These are phyloP conservation scores for Mycogone perniciosa DNA, from an alignment of 2,329 filamentous ascomycete species.

Conservation along the genomic window DNA sequence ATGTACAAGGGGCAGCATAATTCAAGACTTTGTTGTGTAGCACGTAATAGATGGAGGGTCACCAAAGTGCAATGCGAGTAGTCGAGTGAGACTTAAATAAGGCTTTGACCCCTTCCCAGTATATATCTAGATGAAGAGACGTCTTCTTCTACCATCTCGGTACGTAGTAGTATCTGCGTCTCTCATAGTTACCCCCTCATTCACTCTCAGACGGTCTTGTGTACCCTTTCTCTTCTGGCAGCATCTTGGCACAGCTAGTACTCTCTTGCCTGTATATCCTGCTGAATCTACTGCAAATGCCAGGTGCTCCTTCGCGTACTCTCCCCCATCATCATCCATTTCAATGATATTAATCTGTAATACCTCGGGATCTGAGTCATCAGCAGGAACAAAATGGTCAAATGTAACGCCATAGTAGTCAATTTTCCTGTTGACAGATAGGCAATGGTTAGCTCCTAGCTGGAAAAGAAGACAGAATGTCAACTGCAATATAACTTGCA, in stretches of 20 bases:
- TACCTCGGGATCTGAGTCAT: slow-evolving; percentile 33
- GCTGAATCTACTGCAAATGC: slow-evolving; percentile 29
- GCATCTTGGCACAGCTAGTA: slow-evolving; percentile 36
- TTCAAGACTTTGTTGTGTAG: no score
- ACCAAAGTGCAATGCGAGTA: no score
- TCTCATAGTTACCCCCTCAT: background rate
- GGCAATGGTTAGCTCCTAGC: background rate
- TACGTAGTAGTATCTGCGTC: no score
- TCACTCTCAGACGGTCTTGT: background rate
- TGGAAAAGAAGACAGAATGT: background rate
- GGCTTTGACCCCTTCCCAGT: no score
- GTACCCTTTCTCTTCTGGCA: slow-evolving; percentile 21
- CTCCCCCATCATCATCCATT: slow-evolving; percentile 25
- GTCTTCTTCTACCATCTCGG: no score
- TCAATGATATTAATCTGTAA: slow-evolving; percentile 38
- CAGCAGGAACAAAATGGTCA: slow-evolving; percentile 30
- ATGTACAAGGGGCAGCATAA: no score
- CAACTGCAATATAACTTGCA: no score
- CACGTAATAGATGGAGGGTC: no score
- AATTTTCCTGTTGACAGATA: slow-evolving; percentile 9
- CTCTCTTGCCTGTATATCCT: slow-evolving; percentile 33
- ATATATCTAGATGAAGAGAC: no score
- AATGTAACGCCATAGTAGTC: slow-evolving; percentile 38
- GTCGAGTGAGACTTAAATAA: no score
- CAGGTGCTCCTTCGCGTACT: slow-evolving; percentile 30